Base-by-base conservation (phyloP, 352 stramenopile species). In the Globisporangium echinulatum region DNA sequence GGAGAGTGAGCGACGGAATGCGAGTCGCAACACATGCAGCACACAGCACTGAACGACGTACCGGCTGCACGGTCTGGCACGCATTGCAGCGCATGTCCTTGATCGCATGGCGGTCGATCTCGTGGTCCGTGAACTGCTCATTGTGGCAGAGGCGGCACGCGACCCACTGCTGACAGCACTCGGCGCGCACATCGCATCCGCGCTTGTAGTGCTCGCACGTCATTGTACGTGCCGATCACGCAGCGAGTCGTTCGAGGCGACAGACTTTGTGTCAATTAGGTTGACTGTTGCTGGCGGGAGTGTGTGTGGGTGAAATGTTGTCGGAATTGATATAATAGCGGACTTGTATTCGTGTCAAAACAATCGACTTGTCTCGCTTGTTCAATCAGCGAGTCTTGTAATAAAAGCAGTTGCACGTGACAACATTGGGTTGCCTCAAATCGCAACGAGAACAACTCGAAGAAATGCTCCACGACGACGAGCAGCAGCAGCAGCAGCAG, bases 71-170 rank as follows among this genome's bases (percentile, higher is more conserved):
- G 7, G 69, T 77, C 44, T 75, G 62, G 54, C 83, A 93, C 25
- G 69, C 56, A 52, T 78, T 62, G 66, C 83, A 93, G 61, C 81
- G 72, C 78, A 93, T 90, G 19, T 65, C 48, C 25, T 66, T 74
- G 42, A 93, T 88, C 43, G 79, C 80, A 58, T 89, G 83, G 58
- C 83, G 83, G 68, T 93, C 81, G 64, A 93, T 89, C 54, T 75
- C 67, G 55, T 93, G 83, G 61, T 83, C 64, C 19, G 72, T 57
- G 56, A 81, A 72, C 49, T 70, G 56, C 25, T 71, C 71, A 49
- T 90, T 74, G 66, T 93, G 83, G 58, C 83, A 93, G 11, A 93
- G 68, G 6, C 83, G 72, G 52, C 83, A 93, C 38, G 68, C 70
- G 56, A 93, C 77, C 83, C 83, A 93, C 52, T 79, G 52, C 19